Evolutionary conservation across 257 asterid species (phyloP).

Genomic region (Leptodermis oblonga): DNA sequence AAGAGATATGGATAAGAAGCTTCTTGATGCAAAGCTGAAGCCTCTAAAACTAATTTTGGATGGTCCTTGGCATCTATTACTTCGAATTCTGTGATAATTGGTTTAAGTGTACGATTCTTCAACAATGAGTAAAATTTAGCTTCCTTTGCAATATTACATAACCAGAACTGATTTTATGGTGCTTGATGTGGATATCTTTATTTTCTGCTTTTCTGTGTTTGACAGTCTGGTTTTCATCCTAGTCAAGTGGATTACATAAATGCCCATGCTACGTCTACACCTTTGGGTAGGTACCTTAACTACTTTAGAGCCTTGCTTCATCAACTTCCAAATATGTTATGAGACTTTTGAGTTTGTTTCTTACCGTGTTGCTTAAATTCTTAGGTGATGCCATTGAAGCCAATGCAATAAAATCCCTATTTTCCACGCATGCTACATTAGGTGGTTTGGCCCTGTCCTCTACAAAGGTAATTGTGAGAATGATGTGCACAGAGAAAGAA

Average conservation of each 20-base stretch:
- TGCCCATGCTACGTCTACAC: constrained; percentile 97
- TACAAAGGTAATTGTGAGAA: constrained; percentile 55
- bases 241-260: constrained; percentile 85
- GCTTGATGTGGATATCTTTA: not conserved
- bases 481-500: not conserved
- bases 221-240: constrained; percentile 81
- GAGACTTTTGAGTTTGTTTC: constrained; percentile 8
- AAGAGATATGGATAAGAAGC: not conserved
- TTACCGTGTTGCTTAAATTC: constrained; percentile 10
- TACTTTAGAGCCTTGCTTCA: constrained; percentile 7
- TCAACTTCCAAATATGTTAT: constrained; percentile 6
- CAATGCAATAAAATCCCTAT: constrained; percentile 68
- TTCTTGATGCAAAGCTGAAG: not conserved
- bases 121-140: not conserved
- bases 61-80: not conserved
- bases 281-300: constrained; percentile 56
- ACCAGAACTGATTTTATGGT: not conserved
- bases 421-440: constrained; percentile 60
- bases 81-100: not conserved
- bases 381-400: constrained; percentile 92
- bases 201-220: constrained; percentile 17
- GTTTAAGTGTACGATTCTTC: not conserved
- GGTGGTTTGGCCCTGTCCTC: constrained; percentile 77
- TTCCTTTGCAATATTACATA: not conserved
- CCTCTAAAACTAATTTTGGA: not conserved